Evolutionary conservation across 1,284 basidiomycete species (phyloP).

Genomic region (Pseudozyma thailandica): DNA sequence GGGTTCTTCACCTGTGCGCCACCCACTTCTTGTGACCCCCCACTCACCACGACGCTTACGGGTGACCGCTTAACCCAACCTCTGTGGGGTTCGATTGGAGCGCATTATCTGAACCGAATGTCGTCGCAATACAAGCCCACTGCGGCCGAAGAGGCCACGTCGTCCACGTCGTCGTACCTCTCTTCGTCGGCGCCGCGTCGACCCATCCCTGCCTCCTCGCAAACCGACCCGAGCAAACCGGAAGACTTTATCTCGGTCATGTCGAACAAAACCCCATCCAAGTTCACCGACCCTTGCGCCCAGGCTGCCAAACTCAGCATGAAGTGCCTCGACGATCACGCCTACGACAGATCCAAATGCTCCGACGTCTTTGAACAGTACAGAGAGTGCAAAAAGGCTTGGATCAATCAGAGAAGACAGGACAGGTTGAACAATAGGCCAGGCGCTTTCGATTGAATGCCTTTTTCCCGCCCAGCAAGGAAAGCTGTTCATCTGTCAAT

Average conservation of each 20-base stretch:
- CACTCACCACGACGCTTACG: too few relatives aligned
- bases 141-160: constrained; percentile 10
- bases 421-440: constrained; percentile 50
- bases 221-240: constrained; percentile 31
- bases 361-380: constrained; percentile 61
- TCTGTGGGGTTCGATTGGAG: too few relatives aligned
- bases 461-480: not conserved
- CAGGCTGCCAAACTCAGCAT: constrained; percentile 63
- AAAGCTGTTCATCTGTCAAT: too few relatives aligned
- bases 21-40: not conserved
- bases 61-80: too few relatives aligned
- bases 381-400: constrained; percentile 58
- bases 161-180: constrained; percentile 20
- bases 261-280: constrained; percentile 55
- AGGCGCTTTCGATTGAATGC: constrained; percentile 47
- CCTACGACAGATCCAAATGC: constrained; percentile 62
- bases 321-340: constrained; percentile 63
- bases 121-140: constrained; percentile 32
- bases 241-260: constrained; percentile 53
- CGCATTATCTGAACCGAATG: too few relatives aligned
- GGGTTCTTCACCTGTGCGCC: not conserved
- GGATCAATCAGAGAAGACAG: constrained; percentile 53
- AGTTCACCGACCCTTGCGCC: constrained; percentile 63
- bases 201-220: not conserved
- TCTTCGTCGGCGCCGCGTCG: constrained; percentile 28